phyloP scores from a whole-genome alignment of 2,329 filamentous ascomycete species.

The Lecanosticta acicola region DNA sequence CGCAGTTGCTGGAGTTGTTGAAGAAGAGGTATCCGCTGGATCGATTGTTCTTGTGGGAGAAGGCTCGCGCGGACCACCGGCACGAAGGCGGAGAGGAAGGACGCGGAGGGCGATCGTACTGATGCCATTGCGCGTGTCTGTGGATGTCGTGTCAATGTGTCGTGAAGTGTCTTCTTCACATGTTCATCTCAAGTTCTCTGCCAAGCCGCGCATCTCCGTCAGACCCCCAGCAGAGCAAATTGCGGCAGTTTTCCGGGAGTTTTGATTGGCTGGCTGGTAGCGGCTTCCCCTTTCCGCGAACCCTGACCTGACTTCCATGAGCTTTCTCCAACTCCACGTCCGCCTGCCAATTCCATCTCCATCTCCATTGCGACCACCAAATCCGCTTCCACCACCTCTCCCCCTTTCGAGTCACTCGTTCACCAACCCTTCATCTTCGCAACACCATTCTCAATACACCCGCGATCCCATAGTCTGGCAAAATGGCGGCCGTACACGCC shows the following conservation, averaged over 20 bases:
- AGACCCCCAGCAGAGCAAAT: not conserved
- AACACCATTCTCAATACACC: slow-evolving; percentile 1
- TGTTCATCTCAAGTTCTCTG: not conserved
- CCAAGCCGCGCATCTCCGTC: not conserved
- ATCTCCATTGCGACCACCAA: slow-evolving; percentile 5
- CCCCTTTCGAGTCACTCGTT: slow-evolving; percentile 7
- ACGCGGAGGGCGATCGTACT: slow-evolving; percentile 35
- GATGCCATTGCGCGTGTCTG: slow-evolving; percentile 32
- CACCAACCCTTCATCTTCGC: slow-evolving; percentile 1
- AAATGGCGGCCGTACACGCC: slow-evolving; percentile 1
- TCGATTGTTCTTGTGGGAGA: slow-evolving; percentile 41
- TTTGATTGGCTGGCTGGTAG: slow-evolving; percentile 1
- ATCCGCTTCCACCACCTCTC: slow-evolving; percentile 5
- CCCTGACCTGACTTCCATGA: slow-evolving; percentile 15
- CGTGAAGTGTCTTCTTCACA: slow-evolving; percentile 1
- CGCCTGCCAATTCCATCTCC: slow-evolving; percentile 6
- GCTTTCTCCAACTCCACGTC: slow-evolving; percentile 1
- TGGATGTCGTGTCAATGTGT: not conserved
- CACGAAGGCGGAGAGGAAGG: slow-evolving; percentile 49
- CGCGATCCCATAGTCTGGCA: not conserved
- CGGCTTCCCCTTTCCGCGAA: slow-evolving; percentile 6
- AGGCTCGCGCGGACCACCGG: slow-evolving; percentile 44
- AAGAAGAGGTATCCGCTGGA: slow-evolving; percentile 40
- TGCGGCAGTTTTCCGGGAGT: not conserved
- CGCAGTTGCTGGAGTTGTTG: slow-evolving; percentile 44